Base-by-base conservation (phyloP, 768 basidiomycete genomes). In the Lentinus tigrinus region DNA sequence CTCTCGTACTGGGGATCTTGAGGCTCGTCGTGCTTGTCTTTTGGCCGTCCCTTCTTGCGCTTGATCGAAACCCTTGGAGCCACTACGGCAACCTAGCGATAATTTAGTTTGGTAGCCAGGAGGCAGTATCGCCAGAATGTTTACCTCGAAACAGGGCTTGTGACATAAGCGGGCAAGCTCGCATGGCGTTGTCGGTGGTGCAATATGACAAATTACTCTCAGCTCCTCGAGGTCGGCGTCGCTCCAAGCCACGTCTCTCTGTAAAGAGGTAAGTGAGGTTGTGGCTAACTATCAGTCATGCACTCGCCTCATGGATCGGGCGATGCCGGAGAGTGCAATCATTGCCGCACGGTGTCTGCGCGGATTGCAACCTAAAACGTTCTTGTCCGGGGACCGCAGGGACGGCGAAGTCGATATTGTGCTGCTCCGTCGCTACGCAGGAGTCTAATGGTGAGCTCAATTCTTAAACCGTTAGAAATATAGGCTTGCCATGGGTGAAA, bases 111-210 rank as follows among this genome's bases (percentile, higher is more conserved):
- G 9, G 37, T 3, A 3, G n/a, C 10, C 23, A 6, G 39, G 17
- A 19, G 39, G 17, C 8, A 17, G 8, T 14, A 38, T 36, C 4
- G n/a, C n/a, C 3, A 8, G 6, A 13, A 13, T 8, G 21, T 51
- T 36, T 54, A 86, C 88, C 74, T 89, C 84, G 27, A 70, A 69
- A 67, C 88, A 90, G 5, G 85, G 81, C 59, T 81, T 85, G 10
- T 74, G 74, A 66, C 81, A 81, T 16, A 88, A 70, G 1, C 73
- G 65, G 17, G 84, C 81, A 13, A 88, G 69, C 46, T 84, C 78
- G 60, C 88, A 89, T 0, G 85, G 75, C 0, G 72, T 67, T 3
- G 72, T 65, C 46, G 84, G 77, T 7, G 80, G 80, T 0, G 74
- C 71, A 23, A 81, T 67, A 16, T 77, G 70, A 10, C 82, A 69